phyloP scores from a whole-genome alignment of 352 stramenopile genomes.

The Phytophthora agathidicida region DNA sequence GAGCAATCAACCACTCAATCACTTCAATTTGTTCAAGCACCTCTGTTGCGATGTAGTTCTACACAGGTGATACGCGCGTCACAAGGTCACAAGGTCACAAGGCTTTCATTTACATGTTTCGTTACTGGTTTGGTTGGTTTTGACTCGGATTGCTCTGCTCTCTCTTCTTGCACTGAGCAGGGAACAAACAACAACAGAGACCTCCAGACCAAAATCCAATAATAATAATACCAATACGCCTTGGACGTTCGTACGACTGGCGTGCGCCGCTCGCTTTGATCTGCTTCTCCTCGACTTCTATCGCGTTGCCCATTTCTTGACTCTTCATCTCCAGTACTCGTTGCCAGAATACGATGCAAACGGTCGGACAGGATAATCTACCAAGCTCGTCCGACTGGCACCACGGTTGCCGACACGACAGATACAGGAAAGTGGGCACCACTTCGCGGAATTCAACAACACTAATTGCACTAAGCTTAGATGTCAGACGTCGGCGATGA shows the following conservation, averaged over 20 bases:
- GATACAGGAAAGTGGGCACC: slow-evolving; percentile 6
- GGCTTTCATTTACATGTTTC: slow-evolving; percentile 31
- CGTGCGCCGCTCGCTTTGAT: slow-evolving; percentile 17
- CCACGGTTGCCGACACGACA: slow-evolving; percentile 6
- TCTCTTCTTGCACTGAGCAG: background rate
- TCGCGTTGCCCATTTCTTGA: slow-evolving; percentile 19
- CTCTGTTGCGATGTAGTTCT: too few species aligned
- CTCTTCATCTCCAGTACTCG: slow-evolving; percentile 15
- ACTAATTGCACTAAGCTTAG: slow-evolving; percentile 1
- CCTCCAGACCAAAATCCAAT: slow-evolving; percentile 32
- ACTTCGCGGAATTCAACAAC: slow-evolving; percentile 3
- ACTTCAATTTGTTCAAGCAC: slow-evolving; percentile 5
- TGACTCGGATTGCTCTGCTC: slow-evolving; percentile 4
- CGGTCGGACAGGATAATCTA: slow-evolving; percentile 1
- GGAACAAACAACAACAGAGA: slow-evolving; percentile 8
- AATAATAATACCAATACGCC: slow-evolving; percentile 45
- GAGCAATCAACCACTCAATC: too few species aligned
- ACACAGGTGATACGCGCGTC: too few species aligned
- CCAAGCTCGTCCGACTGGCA: slow-evolving; percentile 8
- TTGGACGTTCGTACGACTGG: slow-evolving; percentile 29
- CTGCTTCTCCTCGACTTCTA: slow-evolving; percentile 27
- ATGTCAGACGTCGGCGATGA: slow-evolving; percentile 41
- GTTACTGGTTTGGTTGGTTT: slow-evolving; percentile 17
- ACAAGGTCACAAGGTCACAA: background rate
- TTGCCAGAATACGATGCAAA: slow-evolving; percentile 9